Evolutionary conservation across 306 rosid species (phyloP).

Genomic region (Dicorynia guianensis): DNA sequence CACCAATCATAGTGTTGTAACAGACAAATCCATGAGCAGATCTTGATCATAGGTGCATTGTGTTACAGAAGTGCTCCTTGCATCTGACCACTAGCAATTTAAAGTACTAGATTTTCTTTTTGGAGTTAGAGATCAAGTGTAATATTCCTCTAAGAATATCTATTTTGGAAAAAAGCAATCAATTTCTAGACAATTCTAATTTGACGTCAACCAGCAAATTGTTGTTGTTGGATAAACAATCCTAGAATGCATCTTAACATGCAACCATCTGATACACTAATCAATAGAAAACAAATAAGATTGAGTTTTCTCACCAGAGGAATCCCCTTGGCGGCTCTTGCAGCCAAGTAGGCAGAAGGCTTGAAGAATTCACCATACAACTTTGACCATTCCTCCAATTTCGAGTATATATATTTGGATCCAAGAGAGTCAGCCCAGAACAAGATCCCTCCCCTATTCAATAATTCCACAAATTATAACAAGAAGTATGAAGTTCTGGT

Average conservation of each 20-base stretch:
- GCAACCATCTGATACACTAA: no score
- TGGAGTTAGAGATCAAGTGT: no score
- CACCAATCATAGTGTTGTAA: not conserved
- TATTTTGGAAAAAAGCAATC: no score
- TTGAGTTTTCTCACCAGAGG: constrained; percentile 70
- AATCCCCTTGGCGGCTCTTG: constrained; percentile 86
- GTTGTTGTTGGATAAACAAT: not conserved
- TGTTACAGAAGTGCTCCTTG: no score
- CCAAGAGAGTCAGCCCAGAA: constrained; percentile 98
- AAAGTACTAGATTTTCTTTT: no score
- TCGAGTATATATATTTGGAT: constrained; percentile 82
- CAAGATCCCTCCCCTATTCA: constrained; percentile 85
- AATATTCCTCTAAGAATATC: no score
- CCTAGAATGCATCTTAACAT: not conserved
- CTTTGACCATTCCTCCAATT: constrained; percentile 85
- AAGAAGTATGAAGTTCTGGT: not conserved
- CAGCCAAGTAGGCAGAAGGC: constrained; percentile 92
- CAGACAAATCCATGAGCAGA: not conserved
- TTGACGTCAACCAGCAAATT: not conserved
- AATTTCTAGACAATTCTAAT: no score
- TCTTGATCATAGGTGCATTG: not conserved
- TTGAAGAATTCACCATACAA: constrained; percentile 83
- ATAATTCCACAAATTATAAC: constrained; percentile 37
- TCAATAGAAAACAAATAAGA: not conserved
- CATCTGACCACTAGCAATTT: no score